These are phyloP conservation scores for Moniliophthora roreri DNA, from an alignment of 1,284 basidiomycete species.

Conservation along the genomic window DNA sequence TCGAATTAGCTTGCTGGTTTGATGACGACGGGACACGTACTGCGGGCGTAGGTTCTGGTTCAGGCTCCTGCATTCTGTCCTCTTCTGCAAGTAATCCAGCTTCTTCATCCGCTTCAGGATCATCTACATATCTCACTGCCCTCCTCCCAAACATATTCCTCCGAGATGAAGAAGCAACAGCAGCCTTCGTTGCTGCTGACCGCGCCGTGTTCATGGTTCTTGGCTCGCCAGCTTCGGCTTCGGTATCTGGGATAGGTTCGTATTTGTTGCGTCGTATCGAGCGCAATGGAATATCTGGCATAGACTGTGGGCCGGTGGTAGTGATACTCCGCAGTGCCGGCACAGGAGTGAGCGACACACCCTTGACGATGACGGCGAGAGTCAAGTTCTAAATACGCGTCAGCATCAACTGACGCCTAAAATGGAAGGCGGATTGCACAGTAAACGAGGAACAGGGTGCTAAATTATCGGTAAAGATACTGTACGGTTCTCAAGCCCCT, in stretches of 20 bases:
- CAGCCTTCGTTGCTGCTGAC: slow-evolving; percentile 30
- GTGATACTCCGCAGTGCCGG: too few species aligned
- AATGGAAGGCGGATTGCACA: too few species aligned
- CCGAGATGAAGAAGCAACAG: slow-evolving; percentile 34
- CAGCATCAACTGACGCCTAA: too few species aligned
- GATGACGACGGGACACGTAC: not conserved
- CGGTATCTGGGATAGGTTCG: slow-evolving; percentile 40
- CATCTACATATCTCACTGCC: slow-evolving; percentile 55
- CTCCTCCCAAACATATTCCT: slow-evolving; percentile 33
- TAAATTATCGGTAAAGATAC: too few species aligned
- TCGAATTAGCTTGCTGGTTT: not conserved
- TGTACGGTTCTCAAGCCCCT: too few species aligned
- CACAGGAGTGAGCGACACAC: too few species aligned
- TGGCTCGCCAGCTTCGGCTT: slow-evolving; percentile 23
- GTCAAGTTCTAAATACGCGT: too few species aligned
- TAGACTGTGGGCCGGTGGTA: slow-evolving; percentile 23
- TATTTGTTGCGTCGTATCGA: slow-evolving; percentile 57
- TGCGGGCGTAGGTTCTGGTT: not conserved
- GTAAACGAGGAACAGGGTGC: too few species aligned
- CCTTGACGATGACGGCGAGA: too few species aligned
- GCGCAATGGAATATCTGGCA: slow-evolving; percentile 73
- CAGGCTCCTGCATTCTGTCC: slow-evolving; percentile 11
- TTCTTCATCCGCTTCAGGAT: slow-evolving; percentile 52
- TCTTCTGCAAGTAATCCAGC: slow-evolving; percentile 44
- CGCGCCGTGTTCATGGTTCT: slow-evolving; percentile 22